Evolutionary conservation across 2,329 filamentous ascomycete genomes (phyloP).

Genomic region (Xylariaceae sp.): DNA sequence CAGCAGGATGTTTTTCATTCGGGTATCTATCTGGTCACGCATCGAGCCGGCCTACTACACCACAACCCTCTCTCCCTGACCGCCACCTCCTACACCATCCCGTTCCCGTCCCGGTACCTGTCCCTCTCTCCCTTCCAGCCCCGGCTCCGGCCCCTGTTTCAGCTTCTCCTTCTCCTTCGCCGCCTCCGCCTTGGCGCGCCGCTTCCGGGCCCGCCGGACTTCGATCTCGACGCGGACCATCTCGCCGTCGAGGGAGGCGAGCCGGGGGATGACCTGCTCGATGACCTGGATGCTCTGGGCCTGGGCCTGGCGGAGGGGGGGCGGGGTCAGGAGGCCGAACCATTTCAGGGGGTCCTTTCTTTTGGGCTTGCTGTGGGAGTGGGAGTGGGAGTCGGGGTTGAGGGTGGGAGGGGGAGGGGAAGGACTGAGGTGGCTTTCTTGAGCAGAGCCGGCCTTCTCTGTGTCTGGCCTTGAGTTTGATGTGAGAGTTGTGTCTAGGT

Average conservation of each 20-base stretch:
- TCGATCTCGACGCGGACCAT: constrained; percentile 66
- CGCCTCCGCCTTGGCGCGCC: constrained; percentile 43
- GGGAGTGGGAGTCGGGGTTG: no score
- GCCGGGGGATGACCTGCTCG: constrained; percentile 50
- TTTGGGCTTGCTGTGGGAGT: no score
- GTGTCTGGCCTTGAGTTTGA: neutral
- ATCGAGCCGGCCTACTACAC: no score
- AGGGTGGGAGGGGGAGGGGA: no score
- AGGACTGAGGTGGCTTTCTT: neutral
- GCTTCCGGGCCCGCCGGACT: constrained; percentile 59
- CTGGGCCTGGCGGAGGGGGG: constrained; percentile 55
- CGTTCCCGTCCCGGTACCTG: constrained; percentile 3
- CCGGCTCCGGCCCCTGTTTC: neutral
- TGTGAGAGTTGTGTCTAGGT: no score
- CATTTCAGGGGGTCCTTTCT: constrained; percentile 51
- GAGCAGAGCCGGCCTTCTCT: neutral
- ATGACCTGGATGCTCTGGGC: constrained; percentile 51
- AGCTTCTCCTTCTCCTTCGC: constrained; percentile 18
- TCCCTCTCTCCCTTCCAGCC: neutral
- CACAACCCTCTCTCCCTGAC: neutral
- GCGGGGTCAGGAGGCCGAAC: constrained; percentile 53
- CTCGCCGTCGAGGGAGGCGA: constrained; percentile 54
- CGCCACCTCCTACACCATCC: neutral
- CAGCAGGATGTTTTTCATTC: no score
- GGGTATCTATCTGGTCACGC: no score